Conservation (phyloP, 495 filamentous ascomycete species). For the Talaromyces thailandensis region DNA sequence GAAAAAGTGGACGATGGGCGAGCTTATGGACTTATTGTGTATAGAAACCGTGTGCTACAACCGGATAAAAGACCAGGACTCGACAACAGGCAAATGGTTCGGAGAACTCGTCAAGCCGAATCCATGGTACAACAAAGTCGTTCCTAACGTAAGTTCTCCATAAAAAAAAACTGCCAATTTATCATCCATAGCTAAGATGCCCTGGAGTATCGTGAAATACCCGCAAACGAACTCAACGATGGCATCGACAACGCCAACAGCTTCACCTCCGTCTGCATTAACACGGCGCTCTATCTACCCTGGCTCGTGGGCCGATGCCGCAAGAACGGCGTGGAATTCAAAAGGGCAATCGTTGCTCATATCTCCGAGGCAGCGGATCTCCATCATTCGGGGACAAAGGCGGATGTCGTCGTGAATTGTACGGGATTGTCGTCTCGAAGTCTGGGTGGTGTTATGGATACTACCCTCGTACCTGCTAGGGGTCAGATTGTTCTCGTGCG, state of each 20-base stretch:
- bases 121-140: slow-evolving; percentile 77
- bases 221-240: slow-evolving; percentile 42
- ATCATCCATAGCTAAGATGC: neutral
- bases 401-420: slow-evolving; percentile 76
- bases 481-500: slow-evolving; percentile 86
- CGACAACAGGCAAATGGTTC: slow-evolving; percentile 43
- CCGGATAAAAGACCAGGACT: slow-evolving; percentile 49
- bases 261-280: slow-evolving; percentile 86
- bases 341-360: slow-evolving; percentile 52
- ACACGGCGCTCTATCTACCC: slow-evolving; percentile 77
- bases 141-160: slow-evolving; percentile 49
- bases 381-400: slow-evolving; percentile 53
- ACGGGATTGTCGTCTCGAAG: slow-evolving; percentile 66
- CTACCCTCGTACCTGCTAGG: slow-evolving; percentile 62
- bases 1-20: too few relatives aligned
- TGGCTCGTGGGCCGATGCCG: slow-evolving; percentile 75
- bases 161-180: too few relatives aligned
- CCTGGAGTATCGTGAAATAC: slow-evolving; percentile 46
- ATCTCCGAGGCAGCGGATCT: slow-evolving; percentile 58
- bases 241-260: slow-evolving; percentile 58
- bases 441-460: slow-evolving; percentile 78
- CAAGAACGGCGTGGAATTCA: slow-evolving; percentile 57
- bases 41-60: slow-evolving; percentile 53
- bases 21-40: too few relatives aligned
- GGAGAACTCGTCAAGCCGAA: slow-evolving; percentile 55